Base-by-base conservation (phyloP, 176 grass and related monocot species). In the Elymus sibiricus region DNA sequence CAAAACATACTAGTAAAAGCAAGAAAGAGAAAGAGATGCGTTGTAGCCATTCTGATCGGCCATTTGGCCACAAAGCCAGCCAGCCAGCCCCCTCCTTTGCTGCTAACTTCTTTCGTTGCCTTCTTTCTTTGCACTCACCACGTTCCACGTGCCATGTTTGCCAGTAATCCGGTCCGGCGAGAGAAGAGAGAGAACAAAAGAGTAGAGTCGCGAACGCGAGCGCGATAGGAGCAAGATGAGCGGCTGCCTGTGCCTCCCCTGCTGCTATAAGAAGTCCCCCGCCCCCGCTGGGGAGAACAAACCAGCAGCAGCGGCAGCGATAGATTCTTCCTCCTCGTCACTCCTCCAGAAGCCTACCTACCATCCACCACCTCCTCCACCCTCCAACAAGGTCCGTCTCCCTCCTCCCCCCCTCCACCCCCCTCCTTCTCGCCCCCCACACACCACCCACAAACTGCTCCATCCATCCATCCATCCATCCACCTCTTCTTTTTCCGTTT, bases 361-460 rank as follows among this genome's bases (percentile, higher is more conserved):
- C 71, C 34, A 19, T 40, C 83, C 64, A 2, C 56, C 80, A 26
- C 79, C 77, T 65, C 55, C 79, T 22, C 22, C 64, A 32, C 13
- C 76, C 21, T 51, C 26, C 70, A 76, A 5, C 65, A 87, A 90
- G 88, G 89, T 90, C 89, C 66, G 84, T 90, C 55, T 17, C 82
- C 73, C 7, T 49, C 22, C 5, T 27, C 43, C 35, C 17, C 19
- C 82, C 73, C 7, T 49, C 22, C 5, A 22, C 43, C 35, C 17
- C 19, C 17, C 31, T 21, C 17, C 11, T 6, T 4, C 15, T 2
- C 9, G 4, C 5, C 8, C 26, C 55, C 24, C 81, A 53, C 39
- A 16, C 17, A 4, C 12, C 64, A 16, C 38, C 66, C 74, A 17
- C 38, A 79, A 64, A 82, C 25, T 84, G 61, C 82, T 25, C 31